These are phyloP conservation scores for Boletus patriciae DNA, from an alignment of 768 basidiomycete genomes.

Conservation along the genomic window DNA sequence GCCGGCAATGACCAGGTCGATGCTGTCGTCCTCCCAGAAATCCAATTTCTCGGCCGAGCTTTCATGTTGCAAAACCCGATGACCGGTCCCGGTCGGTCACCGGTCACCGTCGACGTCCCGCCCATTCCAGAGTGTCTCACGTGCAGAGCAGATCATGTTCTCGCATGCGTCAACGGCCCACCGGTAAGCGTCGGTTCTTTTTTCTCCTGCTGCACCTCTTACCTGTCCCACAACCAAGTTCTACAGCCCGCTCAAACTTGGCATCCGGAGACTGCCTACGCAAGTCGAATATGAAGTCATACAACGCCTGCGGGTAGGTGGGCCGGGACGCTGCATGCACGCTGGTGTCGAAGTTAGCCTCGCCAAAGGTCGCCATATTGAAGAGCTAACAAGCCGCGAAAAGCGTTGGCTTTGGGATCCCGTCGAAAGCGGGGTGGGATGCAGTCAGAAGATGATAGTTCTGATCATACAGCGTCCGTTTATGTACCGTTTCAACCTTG, in stretches of 20 bases:
- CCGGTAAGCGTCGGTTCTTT: neutral
- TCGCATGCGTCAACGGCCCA: slow-evolving; percentile 75
- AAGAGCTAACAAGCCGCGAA: neutral
- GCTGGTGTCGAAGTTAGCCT: slow-evolving; percentile 62
- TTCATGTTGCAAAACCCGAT: slow-evolving; percentile 37
- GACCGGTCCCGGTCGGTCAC: slow-evolving; percentile 7
- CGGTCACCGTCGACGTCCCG: slow-evolving; percentile 14
- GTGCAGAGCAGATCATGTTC: slow-evolving; percentile 65
- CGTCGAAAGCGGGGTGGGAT: neutral
- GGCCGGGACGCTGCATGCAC: slow-evolving; percentile 63
- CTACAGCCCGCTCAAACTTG: slow-evolving; percentile 59
- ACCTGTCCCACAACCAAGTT: slow-evolving; percentile 84
- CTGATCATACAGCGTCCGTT: no score
- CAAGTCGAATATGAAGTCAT: slow-evolving; percentile 58
- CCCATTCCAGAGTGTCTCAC: slow-evolving; percentile 13
- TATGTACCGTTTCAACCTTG: no score
- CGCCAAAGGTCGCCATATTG: slow-evolving; percentile 62
- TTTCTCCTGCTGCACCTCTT: neutral
- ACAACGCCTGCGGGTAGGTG: slow-evolving; percentile 67
- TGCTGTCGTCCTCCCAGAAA: slow-evolving; percentile 48
- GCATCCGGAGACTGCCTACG: slow-evolving; percentile 39
- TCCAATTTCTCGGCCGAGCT: slow-evolving; percentile 55
- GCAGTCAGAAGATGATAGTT: no score
- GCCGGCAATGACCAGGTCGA: slow-evolving; percentile 73
- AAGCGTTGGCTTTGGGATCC: neutral